Base-by-base conservation (phyloP, 306 rosid species). In the Hippophae rhamnoides region DNA sequence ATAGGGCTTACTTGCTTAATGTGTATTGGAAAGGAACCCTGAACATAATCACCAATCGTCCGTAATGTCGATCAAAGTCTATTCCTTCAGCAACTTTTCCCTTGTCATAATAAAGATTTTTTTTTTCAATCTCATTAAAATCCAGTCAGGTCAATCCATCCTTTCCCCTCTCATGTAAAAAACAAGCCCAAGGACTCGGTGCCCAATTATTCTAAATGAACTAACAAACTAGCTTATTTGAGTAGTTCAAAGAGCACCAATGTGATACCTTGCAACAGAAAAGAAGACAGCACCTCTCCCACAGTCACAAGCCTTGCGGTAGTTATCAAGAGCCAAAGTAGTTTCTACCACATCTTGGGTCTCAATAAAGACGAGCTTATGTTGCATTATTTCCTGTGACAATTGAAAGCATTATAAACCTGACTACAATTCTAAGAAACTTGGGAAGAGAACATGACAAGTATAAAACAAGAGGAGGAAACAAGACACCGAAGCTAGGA, bases 231-330 rank as follows among this genome's bases (percentile, higher is more conserved):
- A 26, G 10, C 45, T 18, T 63, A 41, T 42, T 50, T 10, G 49
- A 72, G 56, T 31, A 47, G 66, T 67, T 67, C 31, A n/a, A 61
- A 40, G 12, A 12, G 27, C 53, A 61, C 14, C 11, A 47, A 41
- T 52, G 48, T 44, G 67, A 45, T 72, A 90, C 96, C 96, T 87
- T 41, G 98, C 98, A 56, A 90, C 98, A 49, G 98, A 90, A 65
- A 90, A 81, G 73, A 90, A 90, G 43, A 90, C 87, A 69, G 98
- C 96, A 67, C 95, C 98, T 77, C 98, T 83, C 76, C 98, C 96
- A 73, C 96, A 90, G 72, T 90, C 98, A 66, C 98, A 87, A 65
- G 98, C 98, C 71, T 83, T 90, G 54, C 86, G 95, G 67, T 85
- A 90, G 76, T 90, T 90, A 70, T 90, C 95, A 59, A 87, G 96